These are phyloP conservation scores for Solanum corneliomulleri DNA, from an alignment of 257 asterid genomes.

Conservation along the genomic window DNA sequence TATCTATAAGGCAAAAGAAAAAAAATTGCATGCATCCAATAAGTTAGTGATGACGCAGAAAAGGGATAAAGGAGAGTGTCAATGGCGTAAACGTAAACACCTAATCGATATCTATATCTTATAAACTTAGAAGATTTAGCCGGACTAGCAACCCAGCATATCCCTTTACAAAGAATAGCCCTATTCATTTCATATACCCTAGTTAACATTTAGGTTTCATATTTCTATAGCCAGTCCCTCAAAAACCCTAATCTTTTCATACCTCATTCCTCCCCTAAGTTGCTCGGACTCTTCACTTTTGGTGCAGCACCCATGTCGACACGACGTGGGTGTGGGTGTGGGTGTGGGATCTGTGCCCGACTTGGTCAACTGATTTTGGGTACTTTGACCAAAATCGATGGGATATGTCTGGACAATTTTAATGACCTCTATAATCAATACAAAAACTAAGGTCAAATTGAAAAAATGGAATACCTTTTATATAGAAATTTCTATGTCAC, in stretches of 20 bases:
- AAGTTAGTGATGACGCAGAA: background rate
- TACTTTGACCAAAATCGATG: background rate
- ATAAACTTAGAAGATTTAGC: background rate
- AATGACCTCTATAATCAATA: background rate
- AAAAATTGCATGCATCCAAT: background rate
- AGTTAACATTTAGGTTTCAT: background rate
- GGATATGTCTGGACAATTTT: background rate
- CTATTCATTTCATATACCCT: background rate
- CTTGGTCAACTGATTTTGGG: background rate
- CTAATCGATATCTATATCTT: background rate
- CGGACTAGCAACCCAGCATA: background rate
- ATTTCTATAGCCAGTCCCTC: background rate
- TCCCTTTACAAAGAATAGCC: background rate
- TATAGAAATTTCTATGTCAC: background rate
- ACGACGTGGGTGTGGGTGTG: background rate
- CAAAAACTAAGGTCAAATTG: background rate
- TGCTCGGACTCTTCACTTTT: background rate
- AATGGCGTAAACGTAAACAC: background rate
- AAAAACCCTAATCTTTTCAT: background rate
- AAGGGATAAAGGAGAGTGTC: background rate
- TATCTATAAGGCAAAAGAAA: background rate
- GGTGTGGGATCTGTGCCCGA: background rate
- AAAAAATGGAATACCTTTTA: background rate
- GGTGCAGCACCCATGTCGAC: background rate
- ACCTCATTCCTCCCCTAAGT: background rate